Base-by-base conservation (phyloP, 345 rosid genomes). In the Kandelia obovata region DNA sequence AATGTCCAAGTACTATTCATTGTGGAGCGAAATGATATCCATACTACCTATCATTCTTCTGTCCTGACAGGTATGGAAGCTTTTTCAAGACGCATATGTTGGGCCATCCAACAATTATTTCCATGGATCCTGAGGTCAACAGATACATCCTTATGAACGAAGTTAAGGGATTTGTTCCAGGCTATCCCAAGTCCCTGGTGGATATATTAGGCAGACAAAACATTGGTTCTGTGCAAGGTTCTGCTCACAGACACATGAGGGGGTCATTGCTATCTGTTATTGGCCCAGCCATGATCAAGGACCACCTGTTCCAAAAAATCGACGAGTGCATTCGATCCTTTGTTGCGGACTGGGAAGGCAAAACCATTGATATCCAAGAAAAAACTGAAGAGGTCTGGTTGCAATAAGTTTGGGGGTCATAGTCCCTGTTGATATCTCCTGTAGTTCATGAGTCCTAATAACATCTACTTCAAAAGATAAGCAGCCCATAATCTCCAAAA, bases 151-250 rank as follows among this genome's bases (percentile, higher is more conserved):
- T 69, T 19, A 0, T 68, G 34, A 69, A 64, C 28, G 70, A 75
- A 69, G 52, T 25, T 15, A 75, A 64, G 51, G 78, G 78, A 21
- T 32, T 75, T 19, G 60, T 68, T 37, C 78, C 78, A 7, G 78
- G 78, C 53, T 75, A 75, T 51, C 73, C 78, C 11, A 52, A 64
- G 49, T 69, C 78, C 56, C 27, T 20, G 46, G 34, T 58, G 6
- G 70, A 75, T 21, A 59, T 69, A 47, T n/a, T 75, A 19, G 78
- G 78, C 8, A 65, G 31, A 51, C 2, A 1, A 65, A 68, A 74
- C 25, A 64, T 74, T 32, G 63, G 65, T 23, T 39, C 60, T 32
- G 78, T 74, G n/a, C 56, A 58, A 26, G 70, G 70, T 20, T 58
- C 74, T 32, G 27, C 58, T 10, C 78, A 64, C 56, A 64, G 52